Percentiles rank a stretch among this genome's conserved stretches.
phyloP scores from a whole-genome alignment of 768 basidiomycete genomes.

The Ramaria sp. region DNA sequence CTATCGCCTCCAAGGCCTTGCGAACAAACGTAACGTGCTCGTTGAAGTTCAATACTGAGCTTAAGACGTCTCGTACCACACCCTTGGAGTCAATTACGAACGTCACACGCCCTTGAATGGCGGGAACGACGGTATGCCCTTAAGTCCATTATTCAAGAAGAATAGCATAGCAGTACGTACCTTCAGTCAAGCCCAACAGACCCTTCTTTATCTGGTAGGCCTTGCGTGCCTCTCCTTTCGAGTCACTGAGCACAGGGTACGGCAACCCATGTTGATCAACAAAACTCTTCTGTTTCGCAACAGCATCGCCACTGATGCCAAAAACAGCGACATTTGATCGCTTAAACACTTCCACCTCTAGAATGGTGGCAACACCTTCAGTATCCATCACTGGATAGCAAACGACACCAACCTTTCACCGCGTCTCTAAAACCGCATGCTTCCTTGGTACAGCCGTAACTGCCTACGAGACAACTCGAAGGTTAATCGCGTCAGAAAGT shows the following conservation, averaged over 20 bases:
- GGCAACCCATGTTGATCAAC: conserved; percentile 60
- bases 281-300: conserved; percentile 64
- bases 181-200: conserved; percentile 50
- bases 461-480: conserved; percentile 31
- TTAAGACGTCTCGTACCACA: conserved; percentile 49
- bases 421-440: conserved; percentile 80
- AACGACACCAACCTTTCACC: conserved; percentile 35
- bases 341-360: conserved; percentile 59
- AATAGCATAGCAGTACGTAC: conserved; percentile 10
- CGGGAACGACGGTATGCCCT: too few relatives aligned
- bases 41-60: conserved; percentile 48
- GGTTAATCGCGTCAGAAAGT: not conserved
- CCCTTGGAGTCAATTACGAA: conserved; percentile 70
- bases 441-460: conserved; percentile 72
- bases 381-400: not conserved
- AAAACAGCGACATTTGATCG: conserved; percentile 53
- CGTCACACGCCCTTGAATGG: conserved; percentile 42
- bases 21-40: conserved; percentile 65
- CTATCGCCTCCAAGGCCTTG: conserved; percentile 50
- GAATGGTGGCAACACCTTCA: not conserved
- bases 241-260: conserved; percentile 73
- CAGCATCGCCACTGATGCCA: conserved; percentile 64
- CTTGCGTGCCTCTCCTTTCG: conserved; percentile 47
- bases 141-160: not conserved
- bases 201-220: conserved; percentile 58